Evolutionary conservation across 2,329 filamentous ascomycete genomes (phyloP).

Genomic region (Paracoccidioides brasiliensis): DNA sequence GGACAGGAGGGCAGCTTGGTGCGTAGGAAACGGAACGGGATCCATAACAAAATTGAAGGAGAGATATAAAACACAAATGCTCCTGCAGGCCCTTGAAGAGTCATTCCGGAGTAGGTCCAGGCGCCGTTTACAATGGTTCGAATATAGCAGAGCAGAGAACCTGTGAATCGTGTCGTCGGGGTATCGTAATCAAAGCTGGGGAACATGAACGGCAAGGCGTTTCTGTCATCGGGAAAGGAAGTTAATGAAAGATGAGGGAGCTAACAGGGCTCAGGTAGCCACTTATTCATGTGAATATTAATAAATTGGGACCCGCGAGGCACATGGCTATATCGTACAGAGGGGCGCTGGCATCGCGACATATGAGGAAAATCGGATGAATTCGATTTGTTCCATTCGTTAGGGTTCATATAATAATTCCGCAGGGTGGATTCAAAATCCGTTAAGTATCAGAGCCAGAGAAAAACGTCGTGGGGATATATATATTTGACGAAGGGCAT

Average conservation of each 20-base stretch:
- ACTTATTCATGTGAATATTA: neutral
- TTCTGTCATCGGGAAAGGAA: too few species aligned
- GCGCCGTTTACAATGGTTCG: too few species aligned
- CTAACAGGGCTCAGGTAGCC: neutral
- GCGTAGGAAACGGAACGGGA: neutral
- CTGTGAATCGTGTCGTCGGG: too few species aligned
- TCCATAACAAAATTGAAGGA: neutral
- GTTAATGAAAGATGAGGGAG: too few species aligned
- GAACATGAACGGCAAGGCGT: too few species aligned
- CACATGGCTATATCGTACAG: conserved; percentile 1
- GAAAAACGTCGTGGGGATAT: too few species aligned
- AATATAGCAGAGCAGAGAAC: too few species aligned
- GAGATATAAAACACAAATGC: neutral
- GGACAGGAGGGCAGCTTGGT: neutral
- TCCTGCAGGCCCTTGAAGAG: neutral
- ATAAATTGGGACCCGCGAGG: neutral
- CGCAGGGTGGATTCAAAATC: neutral
- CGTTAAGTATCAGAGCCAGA: too few species aligned
- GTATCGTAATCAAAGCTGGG: too few species aligned
- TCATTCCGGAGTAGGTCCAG: neutral
- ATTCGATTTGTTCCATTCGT: neutral
- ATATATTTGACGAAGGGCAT: too few species aligned
- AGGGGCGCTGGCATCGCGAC: neutral
- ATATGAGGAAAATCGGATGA: neutral
- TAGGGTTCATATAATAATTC: neutral